Evolutionary conservation across 2,329 filamentous ascomycete genomes (phyloP), one percentile per base, ranked within the genome.

Genomic region (Aspergillus spinulosporus): DNA sequence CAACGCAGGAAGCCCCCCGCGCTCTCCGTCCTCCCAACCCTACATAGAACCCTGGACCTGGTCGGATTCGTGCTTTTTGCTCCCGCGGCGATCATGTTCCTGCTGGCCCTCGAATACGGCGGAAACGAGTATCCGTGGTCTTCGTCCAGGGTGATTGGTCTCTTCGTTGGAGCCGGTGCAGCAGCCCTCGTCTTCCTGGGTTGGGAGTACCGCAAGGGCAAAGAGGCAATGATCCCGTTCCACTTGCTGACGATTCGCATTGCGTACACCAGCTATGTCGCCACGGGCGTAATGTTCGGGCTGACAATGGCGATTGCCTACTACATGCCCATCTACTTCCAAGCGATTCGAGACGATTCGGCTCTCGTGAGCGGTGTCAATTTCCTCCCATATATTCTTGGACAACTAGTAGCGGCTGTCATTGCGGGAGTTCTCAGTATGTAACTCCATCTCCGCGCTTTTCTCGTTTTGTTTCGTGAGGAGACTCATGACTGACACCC

Each of bases 91-190:
- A 67, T 84, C 59, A 80, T 77, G 61, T 72, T 84, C 7, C 69
- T 85, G 5, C 74, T 86, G 4, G 82, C 81, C 7, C 72, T 85
- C 34, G 78, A 85, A 62, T 85, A 80, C 78, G 83, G 82, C 9
- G 83, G 83, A 8, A 72, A 77, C 43, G 67, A 77, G 28, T 79
- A 81, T 53, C 50, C 82, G 4, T 86, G 82, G 83, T 72, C 66
- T 55, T 76, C 52, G n/a, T 48, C 60, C 0, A 73, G 68, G 69
- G 75, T 9, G 12, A 80, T 67, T 1, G 66, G 74, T 26, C 76
- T 84, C 67, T 68, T 75, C 12, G 54, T 67, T 54, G 60, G 61
- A 1, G 62, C 65, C 1, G 49, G 57, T 2, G 39, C 49, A 2
- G 59, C 61, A 5, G 54, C 46, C 1, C n/a, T 57, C 1, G 45